These are phyloP conservation scores for Apiospora marii DNA, from an alignment of 2,329 filamentous ascomycete species.

Conservation along the genomic window DNA sequence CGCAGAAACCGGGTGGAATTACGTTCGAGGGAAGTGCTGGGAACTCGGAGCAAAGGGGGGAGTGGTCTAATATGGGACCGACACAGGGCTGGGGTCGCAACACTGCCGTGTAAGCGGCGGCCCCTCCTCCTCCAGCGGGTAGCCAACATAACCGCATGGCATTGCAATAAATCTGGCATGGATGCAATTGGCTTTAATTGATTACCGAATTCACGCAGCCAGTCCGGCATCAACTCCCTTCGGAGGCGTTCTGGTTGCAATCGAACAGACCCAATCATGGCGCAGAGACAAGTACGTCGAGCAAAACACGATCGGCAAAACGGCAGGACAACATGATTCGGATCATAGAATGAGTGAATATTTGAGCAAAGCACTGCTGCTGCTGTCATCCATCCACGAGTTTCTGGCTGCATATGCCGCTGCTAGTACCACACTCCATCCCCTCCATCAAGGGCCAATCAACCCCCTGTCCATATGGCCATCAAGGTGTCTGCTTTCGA, in stretches of 20 bases:
- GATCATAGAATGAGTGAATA: not conserved
- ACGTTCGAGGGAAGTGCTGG: too few relatives aligned
- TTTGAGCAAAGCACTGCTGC: not conserved
- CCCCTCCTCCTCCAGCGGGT: too few relatives aligned
- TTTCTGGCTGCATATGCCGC: constrained; percentile 3
- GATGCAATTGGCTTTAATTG: too few relatives aligned
- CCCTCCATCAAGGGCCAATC: constrained; percentile 6
- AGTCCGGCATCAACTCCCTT: not conserved
- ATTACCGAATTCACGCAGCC: not conserved
- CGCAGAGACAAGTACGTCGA: not conserved
- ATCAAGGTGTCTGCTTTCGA: constrained; percentile 24
- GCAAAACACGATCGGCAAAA: not conserved
- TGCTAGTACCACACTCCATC: not conserved
- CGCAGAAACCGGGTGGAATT: too few relatives aligned
- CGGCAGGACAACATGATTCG: not conserved
- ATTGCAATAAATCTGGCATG: too few relatives aligned
- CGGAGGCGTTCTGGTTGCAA: not conserved
- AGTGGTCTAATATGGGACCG: too few relatives aligned
- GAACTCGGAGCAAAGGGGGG: too few relatives aligned
- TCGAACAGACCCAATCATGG: not conserved
- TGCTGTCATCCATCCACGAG: not conserved
- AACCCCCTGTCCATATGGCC: constrained; percentile 18
- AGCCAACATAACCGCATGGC: too few relatives aligned
- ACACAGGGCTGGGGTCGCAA: too few relatives aligned
- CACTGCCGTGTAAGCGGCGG: too few relatives aligned